Base-by-base conservation (phyloP, 805 yeast species). In the Saccharomycopsis microspora region DNA sequence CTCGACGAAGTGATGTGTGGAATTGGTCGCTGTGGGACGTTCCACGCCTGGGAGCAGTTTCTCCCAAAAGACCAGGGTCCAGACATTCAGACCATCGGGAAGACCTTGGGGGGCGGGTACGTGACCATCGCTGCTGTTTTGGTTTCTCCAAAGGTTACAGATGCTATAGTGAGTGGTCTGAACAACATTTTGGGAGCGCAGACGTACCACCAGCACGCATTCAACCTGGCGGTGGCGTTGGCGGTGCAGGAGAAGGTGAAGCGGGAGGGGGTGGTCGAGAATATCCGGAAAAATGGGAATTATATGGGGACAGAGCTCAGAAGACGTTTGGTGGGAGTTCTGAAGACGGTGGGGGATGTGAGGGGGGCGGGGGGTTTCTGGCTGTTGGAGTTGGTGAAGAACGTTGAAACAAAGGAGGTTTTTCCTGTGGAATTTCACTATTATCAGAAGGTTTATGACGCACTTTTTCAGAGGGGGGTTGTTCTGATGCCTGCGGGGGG, bases 361-460 rank as follows among this genome's bases (percentile, higher is more conserved):
- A 70, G 85, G 61, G 85, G 85, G 47, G 64, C 75, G 49, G 84
- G 83, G 52, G 73, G 76, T 38, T 78, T 78, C 62, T 68, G 80
- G 71, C 66, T 77, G 4, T 56, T 78, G 42, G 84, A 78, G 60
- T 65, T 76, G 45, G 82, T 76, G 50, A 69, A 74, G 56, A 69
- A 78, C 57, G 72, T 67, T 53, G 60, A 56, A 11, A 71, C 81
- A 19, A 76, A 75, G 55, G 74, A 73, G 58, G 64, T 71, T 8
- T 74, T 75, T 51, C 67, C 64, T 34, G 59, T 64, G 39, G 56
- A 58, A 11, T 48, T 63, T 39, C 61, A 64, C 42, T 60, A 71
- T 38, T 74, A 70, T 34, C 60, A 64, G 57, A 62, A 52, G 56
- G 57, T 65, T 29, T 52, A 57, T 41, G 55, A 61, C 32, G 56